Conservation (phyloP, 148 eudicot genomes). For the Camellia lanceoleosa region DNA sequence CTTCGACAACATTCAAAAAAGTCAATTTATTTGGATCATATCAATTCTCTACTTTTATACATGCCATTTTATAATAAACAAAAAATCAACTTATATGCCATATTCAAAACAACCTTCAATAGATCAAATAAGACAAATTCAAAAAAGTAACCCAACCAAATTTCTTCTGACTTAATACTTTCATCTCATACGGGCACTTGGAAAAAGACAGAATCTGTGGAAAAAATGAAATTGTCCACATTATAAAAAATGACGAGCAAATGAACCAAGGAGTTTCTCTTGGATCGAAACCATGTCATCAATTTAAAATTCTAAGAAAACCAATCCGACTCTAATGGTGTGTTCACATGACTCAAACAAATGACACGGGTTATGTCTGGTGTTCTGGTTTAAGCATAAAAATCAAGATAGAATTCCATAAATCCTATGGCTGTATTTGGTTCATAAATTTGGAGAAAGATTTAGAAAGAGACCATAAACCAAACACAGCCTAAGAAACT, state of each 20-base stretch:
- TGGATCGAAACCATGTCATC: not conserved
- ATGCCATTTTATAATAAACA: no score
- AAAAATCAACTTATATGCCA: no score
- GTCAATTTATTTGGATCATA: no score
- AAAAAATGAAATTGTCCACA: constrained; percentile 11
- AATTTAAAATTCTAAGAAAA: not conserved
- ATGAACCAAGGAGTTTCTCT: not conserved
- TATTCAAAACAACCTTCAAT: not conserved
- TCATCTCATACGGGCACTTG: constrained; percentile 83
- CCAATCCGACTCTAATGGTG: not conserved
- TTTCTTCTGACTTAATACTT: constrained; percentile 80
- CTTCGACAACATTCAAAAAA: no score
- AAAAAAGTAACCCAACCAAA: constrained; percentile 57
- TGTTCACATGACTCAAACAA: not conserved
- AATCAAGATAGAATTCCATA: constrained; percentile 10
- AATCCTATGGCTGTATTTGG: not conserved
- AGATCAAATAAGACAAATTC: constrained; percentile 3
- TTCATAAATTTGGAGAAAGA: no score
- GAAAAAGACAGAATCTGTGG: constrained; percentile 80
- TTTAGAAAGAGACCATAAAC: no score
- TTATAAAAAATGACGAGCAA: not conserved
- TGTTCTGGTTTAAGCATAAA: not conserved
- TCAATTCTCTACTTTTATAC: no score
- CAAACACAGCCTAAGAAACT: not conserved
- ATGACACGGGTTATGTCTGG: not conserved